A percentile compares a stretch with the other conserved stretches of the same genome.
phyloP scores from a whole-genome alignment of 192 early-diverging fungal species.

The Linnemannia elongata region DNA sequence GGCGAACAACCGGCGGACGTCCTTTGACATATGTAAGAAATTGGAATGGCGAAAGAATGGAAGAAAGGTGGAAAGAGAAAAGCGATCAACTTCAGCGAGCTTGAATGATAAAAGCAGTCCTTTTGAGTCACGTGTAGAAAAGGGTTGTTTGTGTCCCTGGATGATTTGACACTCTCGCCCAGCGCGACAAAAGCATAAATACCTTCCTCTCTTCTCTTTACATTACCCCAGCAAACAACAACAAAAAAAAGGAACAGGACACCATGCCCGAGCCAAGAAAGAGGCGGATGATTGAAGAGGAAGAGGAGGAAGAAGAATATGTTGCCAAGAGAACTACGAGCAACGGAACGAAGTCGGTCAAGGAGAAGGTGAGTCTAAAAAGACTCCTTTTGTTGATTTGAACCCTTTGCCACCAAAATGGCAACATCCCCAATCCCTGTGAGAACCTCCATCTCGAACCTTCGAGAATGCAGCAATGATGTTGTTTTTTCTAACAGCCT shows the following conservation, averaged over 20 bases:
- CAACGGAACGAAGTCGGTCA: background rate
- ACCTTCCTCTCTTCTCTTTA: background rate
- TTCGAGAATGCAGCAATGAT: background rate
- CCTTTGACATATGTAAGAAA: conserved; percentile 38
- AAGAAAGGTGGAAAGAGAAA: background rate
- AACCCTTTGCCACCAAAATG: conserved; percentile 21
- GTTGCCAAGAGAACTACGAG: background rate
- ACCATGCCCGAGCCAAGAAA: conserved; percentile 42
- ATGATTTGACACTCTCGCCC: background rate
- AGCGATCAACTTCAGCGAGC: background rate
- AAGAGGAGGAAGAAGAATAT: conserved; percentile 42
- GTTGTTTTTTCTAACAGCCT: background rate
- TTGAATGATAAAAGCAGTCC: background rate
- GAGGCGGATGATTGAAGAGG: conserved; percentile 40
- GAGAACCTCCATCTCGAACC: background rate
- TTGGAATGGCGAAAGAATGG: background rate
- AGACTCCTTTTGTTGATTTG: background rate
- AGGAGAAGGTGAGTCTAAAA: conserved; percentile 28
- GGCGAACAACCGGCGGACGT: conserved; percentile 52
- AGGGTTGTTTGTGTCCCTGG: background rate
- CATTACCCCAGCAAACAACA: background rate
- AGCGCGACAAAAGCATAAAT: background rate
- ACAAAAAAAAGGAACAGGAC: background rate
- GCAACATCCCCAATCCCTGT: background rate
- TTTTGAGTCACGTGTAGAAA: background rate